Evolutionary conservation across 2,329 filamentous ascomycete genomes (phyloP).

Genomic region (Botrytis squamosa): DNA sequence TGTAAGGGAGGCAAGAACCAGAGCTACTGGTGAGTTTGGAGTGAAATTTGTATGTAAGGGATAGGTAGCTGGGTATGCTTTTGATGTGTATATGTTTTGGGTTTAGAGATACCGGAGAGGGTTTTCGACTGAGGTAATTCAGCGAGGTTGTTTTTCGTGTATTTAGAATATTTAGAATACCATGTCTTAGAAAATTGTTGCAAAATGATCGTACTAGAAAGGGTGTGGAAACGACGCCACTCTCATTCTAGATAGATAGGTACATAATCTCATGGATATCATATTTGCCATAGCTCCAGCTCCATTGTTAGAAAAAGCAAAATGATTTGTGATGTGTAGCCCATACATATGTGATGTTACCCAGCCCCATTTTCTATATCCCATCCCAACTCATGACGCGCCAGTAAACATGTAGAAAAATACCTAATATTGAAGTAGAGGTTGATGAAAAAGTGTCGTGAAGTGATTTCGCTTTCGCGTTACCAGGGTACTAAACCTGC

Average conservation of each 20-base stretch:
- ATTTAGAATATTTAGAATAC: background rate
- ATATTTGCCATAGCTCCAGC: background rate
- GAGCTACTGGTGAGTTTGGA: background rate
- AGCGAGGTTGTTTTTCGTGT: no score
- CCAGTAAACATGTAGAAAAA: background rate
- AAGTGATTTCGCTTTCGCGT: background rate
- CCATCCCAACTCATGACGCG: background rate
- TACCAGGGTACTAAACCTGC: slow-evolving; percentile 37
- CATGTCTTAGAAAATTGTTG: background rate
- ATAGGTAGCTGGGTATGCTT: background rate
- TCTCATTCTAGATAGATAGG: background rate
- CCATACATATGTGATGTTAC: background rate
- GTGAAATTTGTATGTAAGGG: background rate
- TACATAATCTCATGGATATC: background rate
- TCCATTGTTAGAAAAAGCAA: background rate
- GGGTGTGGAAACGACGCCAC: background rate
- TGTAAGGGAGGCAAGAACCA: background rate
- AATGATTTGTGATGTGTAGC: background rate
- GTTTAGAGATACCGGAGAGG: background rate
- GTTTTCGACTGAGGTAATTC: background rate
- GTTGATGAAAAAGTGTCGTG: background rate
- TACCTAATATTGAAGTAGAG: background rate
- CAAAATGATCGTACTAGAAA: background rate
- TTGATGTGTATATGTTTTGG: background rate
- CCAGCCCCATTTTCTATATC: background rate